Evolutionary conservation across 345 rosid genomes (phyloP).

Genomic region (Turnera subulata): DNA sequence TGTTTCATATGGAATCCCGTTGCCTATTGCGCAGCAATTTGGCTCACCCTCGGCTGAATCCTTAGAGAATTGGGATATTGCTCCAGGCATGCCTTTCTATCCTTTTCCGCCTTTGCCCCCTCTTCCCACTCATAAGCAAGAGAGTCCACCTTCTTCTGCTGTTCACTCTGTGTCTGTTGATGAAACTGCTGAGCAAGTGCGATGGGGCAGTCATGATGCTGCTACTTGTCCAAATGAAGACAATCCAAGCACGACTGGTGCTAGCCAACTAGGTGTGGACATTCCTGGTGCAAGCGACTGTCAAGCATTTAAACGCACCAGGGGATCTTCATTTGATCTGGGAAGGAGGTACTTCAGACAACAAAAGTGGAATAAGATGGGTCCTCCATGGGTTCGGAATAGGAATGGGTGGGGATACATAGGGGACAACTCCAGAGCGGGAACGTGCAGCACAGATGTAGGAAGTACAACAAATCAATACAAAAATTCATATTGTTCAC

Average conservation of each 20-base stretch:
- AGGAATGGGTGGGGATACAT: slow-evolving; percentile 37
- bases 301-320: slow-evolving; percentile 40
- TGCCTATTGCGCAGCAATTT: slow-evolving; percentile 53
- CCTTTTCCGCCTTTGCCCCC: slow-evolving; percentile 92
- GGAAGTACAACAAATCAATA: slow-evolving; percentile 31
- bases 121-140: slow-evolving; percentile 40
- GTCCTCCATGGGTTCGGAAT: slow-evolving; percentile 55
- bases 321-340: slow-evolving; percentile 50
- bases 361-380: slow-evolving; percentile 57
- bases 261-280: slow-evolving; percentile 30
- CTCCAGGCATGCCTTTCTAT: slow-evolving; percentile 81
- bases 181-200: slow-evolving; percentile 15
- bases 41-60: slow-evolving; percentile 50
- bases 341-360: slow-evolving; percentile 76
- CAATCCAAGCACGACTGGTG: slow-evolving; percentile 29
- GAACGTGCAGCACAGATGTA: slow-evolving; percentile 25
- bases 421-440: slow-evolving; percentile 28
- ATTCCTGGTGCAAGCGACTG: slow-evolving; percentile 29
- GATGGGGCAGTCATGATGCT: slow-evolving; percentile 12
- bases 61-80: slow-evolving; percentile 54
- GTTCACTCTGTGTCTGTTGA: slow-evolving; percentile 16
- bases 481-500: slow-evolving; percentile 30
- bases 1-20: slow-evolving; percentile 84
- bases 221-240: slow-evolving; percentile 26
- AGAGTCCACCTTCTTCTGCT: slow-evolving; percentile 19